phyloP scores from a whole-genome alignment of 257 asterid genomes.

The Solanum tacnaense region DNA sequence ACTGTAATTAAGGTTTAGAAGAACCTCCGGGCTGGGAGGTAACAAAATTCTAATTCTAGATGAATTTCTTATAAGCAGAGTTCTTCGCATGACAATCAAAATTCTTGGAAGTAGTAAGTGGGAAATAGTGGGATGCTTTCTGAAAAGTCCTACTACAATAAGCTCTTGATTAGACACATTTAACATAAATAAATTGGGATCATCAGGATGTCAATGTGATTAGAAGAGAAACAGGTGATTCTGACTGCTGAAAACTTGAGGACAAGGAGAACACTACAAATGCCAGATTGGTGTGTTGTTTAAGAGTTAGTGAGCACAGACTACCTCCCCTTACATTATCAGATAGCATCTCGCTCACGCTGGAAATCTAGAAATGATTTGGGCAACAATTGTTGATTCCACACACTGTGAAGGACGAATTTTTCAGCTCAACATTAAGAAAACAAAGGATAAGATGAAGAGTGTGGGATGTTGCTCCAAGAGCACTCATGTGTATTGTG shows the following conservation, averaged over 20 bases:
- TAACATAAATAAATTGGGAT: background rate
- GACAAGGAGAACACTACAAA: background rate
- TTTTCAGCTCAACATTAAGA: background rate
- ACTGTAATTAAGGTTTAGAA: no score
- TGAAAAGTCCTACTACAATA: background rate
- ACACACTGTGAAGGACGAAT: background rate
- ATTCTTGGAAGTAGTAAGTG: background rate
- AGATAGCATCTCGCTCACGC: background rate
- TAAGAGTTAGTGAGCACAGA: background rate
- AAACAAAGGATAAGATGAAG: background rate
- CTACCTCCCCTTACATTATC: background rate
- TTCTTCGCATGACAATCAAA: background rate
- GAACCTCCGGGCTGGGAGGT: background rate
- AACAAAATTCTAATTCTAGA: background rate
- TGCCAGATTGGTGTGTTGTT: background rate
- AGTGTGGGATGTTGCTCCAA: background rate
- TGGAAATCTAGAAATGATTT: background rate
- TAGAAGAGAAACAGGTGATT: background rate
- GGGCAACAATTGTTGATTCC: background rate
- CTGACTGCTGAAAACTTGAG: background rate
- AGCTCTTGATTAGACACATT: background rate
- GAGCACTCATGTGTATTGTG: background rate
- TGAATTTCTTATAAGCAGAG: background rate
- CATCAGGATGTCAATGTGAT: background rate
- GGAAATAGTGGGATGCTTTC: background rate